Evolutionary conservation across 139 green algal species (phyloP).

Genomic region (Chlamydomonas sphaeroides): DNA sequence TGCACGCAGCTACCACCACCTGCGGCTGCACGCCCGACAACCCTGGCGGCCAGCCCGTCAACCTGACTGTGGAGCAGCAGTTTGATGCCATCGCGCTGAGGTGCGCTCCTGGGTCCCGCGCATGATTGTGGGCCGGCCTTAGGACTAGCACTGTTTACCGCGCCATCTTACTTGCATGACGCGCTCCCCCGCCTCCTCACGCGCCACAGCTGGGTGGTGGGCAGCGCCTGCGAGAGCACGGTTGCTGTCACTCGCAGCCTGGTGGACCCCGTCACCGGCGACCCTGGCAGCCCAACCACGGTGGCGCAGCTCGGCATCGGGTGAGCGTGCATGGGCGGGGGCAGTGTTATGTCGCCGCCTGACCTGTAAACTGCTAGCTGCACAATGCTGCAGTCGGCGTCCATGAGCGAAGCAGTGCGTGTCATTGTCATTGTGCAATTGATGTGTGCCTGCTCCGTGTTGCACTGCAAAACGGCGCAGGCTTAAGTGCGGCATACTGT

Average conservation of each 20-base stretch:
- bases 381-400: no score
- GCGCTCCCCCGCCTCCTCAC: neutral
- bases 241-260: neutral
- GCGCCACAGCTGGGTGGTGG: neutral
- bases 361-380: no score
- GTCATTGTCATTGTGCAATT: no score
- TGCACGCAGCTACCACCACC: neutral
- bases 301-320: neutral
- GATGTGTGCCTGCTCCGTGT: no score
- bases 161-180: neutral
- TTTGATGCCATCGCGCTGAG: neutral
- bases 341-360: no score
- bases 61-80: neutral
- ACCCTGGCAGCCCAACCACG: neutral
- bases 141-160: neutral
- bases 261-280: neutral
- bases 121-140: neutral
- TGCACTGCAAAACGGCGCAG: no score
- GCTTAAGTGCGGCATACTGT: no score
- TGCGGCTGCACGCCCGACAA: conserved; percentile 4
- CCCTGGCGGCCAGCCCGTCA: neutral
- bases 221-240: neutral
- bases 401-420: no score
- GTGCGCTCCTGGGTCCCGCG: neutral
- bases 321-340: no score